Percentiles rank a stretch among this genome's conserved stretches.
Conservation (phyloP, 176 grass and related monocot genomes). For the Zea mays region Zm-B73-REFERENCE-NAM-5.0 NC_050099.1:248488501-248489000, state of each 20-base stretch:
- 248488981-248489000: neutral
- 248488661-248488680: neutral
- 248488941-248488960: too few species aligned
- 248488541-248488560: neutral
- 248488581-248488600: neutral
- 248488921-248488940: neutral
- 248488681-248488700: neutral
- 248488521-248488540: neutral
- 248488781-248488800: too few species aligned
- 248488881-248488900: neutral
- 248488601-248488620: neutral
- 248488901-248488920: too few species aligned
- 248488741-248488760: neutral
- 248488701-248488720: neutral
- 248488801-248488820: neutral
- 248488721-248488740: neutral
- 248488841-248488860: neutral
- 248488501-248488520: neutral
- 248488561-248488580: neutral
- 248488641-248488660: constrained; percentile 27
- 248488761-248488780: neutral
- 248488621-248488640: neutral
- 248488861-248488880: neutral
- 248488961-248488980: neutral
- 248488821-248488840: neutral